Conservation (phyloP, 345 rosid genomes). For the Ricinus communis region DNA sequence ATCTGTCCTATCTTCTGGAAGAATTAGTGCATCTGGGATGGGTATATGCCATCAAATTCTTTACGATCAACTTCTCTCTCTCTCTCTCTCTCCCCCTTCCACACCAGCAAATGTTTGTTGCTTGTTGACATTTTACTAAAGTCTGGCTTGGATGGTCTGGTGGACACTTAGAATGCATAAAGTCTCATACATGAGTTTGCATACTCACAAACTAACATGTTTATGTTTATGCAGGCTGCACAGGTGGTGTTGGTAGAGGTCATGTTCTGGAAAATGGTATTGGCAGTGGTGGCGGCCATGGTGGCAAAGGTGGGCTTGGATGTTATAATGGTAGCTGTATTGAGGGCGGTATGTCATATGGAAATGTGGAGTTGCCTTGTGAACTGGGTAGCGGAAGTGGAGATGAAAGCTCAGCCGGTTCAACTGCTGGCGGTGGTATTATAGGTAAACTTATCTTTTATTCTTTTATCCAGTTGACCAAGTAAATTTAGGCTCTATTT, state of each 20-base stretch:
- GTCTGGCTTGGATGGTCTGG: background rate
- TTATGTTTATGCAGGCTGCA: constrained; percentile 68
- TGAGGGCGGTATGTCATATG: constrained; percentile 85
- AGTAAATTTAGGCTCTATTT: background rate
- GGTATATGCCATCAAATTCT: constrained; percentile 42
- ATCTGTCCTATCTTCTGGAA: constrained; percentile 70
- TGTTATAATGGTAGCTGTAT: constrained; percentile 61
- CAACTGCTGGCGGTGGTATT: constrained; percentile 92
- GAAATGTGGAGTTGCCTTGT: constrained; percentile 82
- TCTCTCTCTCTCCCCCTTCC: background rate
- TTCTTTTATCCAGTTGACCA: too few relatives aligned
- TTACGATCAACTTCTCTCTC: background rate
- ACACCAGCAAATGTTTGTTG: background rate
- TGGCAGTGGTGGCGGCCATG: constrained; percentile 98
- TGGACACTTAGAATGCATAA: background rate
- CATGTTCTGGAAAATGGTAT: constrained; percentile 59
- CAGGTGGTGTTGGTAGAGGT: constrained; percentile 90
- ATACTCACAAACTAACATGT: constrained; percentile 3
- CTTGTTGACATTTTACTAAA: background rate
- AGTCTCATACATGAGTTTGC: constrained; percentile 18
- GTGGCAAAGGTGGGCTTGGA: constrained; percentile 87
- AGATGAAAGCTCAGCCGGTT: constrained; percentile 50
- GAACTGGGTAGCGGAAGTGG: constrained; percentile 99
- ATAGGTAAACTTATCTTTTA: constrained; percentile 57
- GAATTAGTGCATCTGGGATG: constrained; percentile 77